Base-by-base conservation (phyloP, 768 basidiomycete species). In the Artomyces pyxidatus region DNA sequence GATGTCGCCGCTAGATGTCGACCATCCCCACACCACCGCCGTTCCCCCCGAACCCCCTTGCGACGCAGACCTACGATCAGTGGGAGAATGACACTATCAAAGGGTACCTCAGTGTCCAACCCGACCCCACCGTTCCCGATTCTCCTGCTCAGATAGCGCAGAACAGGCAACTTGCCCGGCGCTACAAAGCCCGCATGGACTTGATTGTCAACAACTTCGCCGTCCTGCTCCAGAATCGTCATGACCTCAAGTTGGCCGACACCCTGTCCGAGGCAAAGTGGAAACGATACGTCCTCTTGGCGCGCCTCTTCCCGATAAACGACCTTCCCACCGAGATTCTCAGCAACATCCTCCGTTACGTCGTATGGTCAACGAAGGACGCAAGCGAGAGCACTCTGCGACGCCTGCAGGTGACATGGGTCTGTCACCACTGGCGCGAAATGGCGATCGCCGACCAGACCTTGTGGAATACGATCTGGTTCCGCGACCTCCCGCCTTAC, bases 241-340 rank as follows among this genome's bases (percentile, higher is more conserved):
- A 17, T 9, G 19, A 19, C 21, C 44, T 11, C 29, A 37, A 26
- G 19, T 7, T 40, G 35, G 3, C 38, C 19, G 7, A 16, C 27
- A 37, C 28, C 9, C 11, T 56, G 22, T 32, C 42, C 28, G 45
- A 37, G 3, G 52, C 48, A 37, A 16, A 4, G 12, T 54, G 48
- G 45, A 53, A 8, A 25, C 48, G 48, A 16, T 45, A 56, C 25
- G 40, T 68, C 42, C 44, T 67, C 11, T 65, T 64, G 47, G 71
- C 63, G 61, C 64, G 67, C 29, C 63, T 66, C 32, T 82, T 85
- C 58, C 73, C 74, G 37, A 64, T 85, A 51, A 75, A 76, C 59
- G 70, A 78, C 32, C 70, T 85, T 2, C 86, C 85, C 2, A 61
- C 69, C 26, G 86, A 88, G 60, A 78, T 88, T 48, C 65, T 87